These are phyloP conservation scores for Litchi chinensis DNA, from an alignment of 345 rosid species.

Conservation along the genomic window DNA sequence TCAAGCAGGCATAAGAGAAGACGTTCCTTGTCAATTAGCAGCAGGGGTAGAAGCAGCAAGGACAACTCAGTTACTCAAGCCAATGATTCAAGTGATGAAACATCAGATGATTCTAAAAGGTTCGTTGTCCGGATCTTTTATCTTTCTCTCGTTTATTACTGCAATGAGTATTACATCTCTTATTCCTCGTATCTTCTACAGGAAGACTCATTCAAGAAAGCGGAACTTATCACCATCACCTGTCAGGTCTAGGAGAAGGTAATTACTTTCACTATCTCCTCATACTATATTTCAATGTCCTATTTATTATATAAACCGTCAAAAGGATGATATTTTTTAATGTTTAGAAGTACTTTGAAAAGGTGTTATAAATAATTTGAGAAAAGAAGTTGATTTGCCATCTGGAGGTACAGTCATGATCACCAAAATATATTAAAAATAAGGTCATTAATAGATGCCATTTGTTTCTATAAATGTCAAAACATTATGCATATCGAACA, in stretches of 20 bases:
- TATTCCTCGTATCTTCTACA: conserved; percentile 36
- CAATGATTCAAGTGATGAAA: conserved; percentile 58
- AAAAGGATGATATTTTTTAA: background rate
- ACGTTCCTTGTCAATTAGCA: conserved; percentile 61
- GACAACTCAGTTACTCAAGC: conserved; percentile 34
- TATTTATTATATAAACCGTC: background rate
- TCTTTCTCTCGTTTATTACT: conserved; percentile 16
- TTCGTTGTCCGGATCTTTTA: conserved; percentile 26
- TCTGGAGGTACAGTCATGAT: background rate
- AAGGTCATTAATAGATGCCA: background rate
- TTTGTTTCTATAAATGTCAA: background rate
- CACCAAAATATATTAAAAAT: conserved; percentile 4
- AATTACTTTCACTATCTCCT: conserved; percentile 28
- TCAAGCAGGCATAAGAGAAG: conserved; percentile 70
- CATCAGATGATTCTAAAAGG: conserved; percentile 83
- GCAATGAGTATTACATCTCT: conserved; percentile 20
- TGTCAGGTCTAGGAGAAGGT: conserved; percentile 85
- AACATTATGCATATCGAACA: background rate
- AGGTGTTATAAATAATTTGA: background rate
- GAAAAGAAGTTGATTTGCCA: background rate
- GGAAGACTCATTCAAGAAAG: conserved; percentile 67
- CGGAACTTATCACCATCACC: conserved; percentile 75
- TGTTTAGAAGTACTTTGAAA: conserved; percentile 10
- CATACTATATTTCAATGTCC: conserved; percentile 14
- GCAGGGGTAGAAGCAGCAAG: conserved; percentile 54